Evolutionary conservation across 768 basidiomycete species (phyloP), one percentile per base, ranked within the genome.

Genomic region (Rhodosporidiobolus odoratus): DNA sequence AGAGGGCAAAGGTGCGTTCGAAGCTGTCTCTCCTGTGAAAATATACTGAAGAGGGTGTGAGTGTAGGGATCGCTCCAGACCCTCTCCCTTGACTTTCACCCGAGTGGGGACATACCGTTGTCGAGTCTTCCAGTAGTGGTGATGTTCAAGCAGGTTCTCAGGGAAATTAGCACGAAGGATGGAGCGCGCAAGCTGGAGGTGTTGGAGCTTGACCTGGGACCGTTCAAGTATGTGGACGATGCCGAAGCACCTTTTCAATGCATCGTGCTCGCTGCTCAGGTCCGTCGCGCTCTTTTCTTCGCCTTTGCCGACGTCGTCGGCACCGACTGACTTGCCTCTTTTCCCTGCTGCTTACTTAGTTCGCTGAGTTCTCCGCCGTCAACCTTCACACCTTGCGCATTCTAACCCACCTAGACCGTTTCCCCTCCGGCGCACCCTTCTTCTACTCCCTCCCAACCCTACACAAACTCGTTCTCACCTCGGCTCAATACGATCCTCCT

Each of bases 341-440:
- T 25, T 35, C 21, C 19, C 27, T 9, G 52, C 34, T 21, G 23
- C 41, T 30, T 10, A 30, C 25, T 8, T 58, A 65, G 27, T 73
- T 73, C 60, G 60, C 61, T 47, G 72, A 73, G 50, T 58, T 62
- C 64, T 38, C 40, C 17, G 67, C 72, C 25, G 64, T 73, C 60
- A 62, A 62, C 50, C 56, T 73, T 21, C 2, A 4, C 2, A 30
- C 43, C 1, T 58, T 73, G 43, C 6, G 12, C 4, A 32, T 69
- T 17, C 2, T 23, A 4, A 16, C 67, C 12, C 1, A 13, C 17
- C 56, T 69, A n/a, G 64, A 59, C 7, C 63, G 64, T 27, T 73
- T 54, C 43, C 67, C 72, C 2, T 8, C 56, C 2, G 72, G 72
- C 41, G 59, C 60, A 0, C 52, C 63, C 4, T 63, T 73, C 64